Percentiles rank a stretch among this genome's conserved stretches.
phyloP scores from a whole-genome alignment of 345 rosid genomes.

The Eucalyptus lansdowneana region DNA sequence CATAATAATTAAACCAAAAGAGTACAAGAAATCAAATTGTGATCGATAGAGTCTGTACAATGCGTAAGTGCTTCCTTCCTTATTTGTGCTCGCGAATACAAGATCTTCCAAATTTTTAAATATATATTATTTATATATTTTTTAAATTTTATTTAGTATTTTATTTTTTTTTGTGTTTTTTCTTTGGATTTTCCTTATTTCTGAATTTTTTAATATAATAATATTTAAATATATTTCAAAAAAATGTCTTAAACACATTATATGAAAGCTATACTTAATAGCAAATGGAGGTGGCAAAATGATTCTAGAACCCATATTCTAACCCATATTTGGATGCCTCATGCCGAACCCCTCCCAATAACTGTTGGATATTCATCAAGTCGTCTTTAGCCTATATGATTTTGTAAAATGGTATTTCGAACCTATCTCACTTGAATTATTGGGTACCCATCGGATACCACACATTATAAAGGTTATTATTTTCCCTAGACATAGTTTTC shows the following conservation, averaged over 20 bases:
- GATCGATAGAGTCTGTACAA: too few species aligned
- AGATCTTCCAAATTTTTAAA: too few species aligned
- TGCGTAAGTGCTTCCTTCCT: too few species aligned
- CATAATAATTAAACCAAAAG: too few species aligned
- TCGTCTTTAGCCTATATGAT: not conserved
- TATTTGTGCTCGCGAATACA: too few species aligned
- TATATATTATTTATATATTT: too few species aligned
- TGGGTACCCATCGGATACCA: not conserved
- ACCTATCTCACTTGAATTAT: not conserved
- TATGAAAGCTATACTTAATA: not conserved
- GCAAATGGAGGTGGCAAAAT: too few species aligned
- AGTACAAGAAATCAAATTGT: too few species aligned
- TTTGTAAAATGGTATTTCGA: not conserved
- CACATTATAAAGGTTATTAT: not conserved
- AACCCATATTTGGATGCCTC: too few species aligned
- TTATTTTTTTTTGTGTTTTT: not conserved
- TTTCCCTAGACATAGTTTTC: not conserved
- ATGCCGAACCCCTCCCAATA: not conserved
- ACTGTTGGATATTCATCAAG: not conserved
- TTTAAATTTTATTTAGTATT: too few species aligned
- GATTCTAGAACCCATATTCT: too few species aligned
- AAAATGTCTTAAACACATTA: rapidly evolving
- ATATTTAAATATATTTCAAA: not conserved
- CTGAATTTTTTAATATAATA: not conserved
- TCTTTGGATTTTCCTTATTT: not conserved